Evolutionary conservation across 2,329 filamentous ascomycete species (phyloP), one percentile per base, ranked within the genome.

Genomic region (Aspergillus chevalieri): DNA sequence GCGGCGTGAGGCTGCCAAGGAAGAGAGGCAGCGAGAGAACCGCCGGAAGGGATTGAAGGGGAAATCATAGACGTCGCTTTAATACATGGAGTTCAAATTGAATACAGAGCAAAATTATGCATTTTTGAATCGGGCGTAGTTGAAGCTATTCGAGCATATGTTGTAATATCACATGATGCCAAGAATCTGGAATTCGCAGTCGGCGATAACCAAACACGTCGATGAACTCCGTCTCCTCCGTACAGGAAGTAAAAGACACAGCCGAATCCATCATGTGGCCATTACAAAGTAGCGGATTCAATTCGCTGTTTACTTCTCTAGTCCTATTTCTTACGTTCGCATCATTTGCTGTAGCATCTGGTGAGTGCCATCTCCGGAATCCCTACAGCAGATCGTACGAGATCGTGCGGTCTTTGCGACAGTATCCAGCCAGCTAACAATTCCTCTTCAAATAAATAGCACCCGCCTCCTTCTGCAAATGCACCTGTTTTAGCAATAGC

Each of bases 401-500:
- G 34, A 38, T 38, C 34, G 34, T 17, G n/a, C 34, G 17, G 6
- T 7, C 34, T 36, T n/a, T 17, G 34, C 34, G 34, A 36, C 34
- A 17, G n/a, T 36, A 39, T 24, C n/a, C 19, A 19, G 17, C 39
- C 41, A 10, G 52, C 43, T 43, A 44, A 49, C 30, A 9, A 47
- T 38, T 44, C 41, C 15, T 21, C 10, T 45, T 46, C 34, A 17
- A 12, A 12, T 5, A 30, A 43, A n/a, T 46, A 73, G 70, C 64
- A 8, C 70, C 70, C 10, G 80, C 81, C 14, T 84, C 82, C 51
- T 86, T 85, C 69, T 86, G 83, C 78, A 86, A 86, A 79, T 86
- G 83, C 65, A 85, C 81, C 49, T 86, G 83, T 67, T 82, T 81
- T 68, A 76, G 76, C 46, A 85, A 86, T 64, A 82, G 78, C 69